Evolutionary conservation across 192 early-diverging fungal species (phyloP), one percentile per base, ranked within the genome.

Genomic region (Geranomyces michiganensis): DNA sequence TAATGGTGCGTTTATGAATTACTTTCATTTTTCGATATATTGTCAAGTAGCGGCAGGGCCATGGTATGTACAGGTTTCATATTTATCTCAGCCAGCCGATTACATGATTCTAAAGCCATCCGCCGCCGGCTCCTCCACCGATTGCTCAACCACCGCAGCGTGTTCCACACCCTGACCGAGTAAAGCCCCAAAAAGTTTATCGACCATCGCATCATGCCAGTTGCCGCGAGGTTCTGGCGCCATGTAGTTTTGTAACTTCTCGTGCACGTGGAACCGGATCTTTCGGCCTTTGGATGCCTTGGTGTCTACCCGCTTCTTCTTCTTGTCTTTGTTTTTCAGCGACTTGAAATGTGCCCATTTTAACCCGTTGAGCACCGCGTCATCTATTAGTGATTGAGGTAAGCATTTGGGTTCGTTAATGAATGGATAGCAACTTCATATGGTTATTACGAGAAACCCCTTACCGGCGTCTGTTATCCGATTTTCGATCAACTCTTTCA

Each of bases 221-320:
- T 85, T 83, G 17, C 92, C 92, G n/a, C 82, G 70, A 27, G 94
- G 92, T 58, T 93, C 85, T 17, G 96, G 93, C 4, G 92, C 90
- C 95, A 98, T 98, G 78, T 95, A 98, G 79, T 94, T 96, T 75
- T 92, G 91, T 17, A 98, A 78, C 70, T 97, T 98, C 67, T 98
- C 96, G 68, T 96, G 93, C n/a, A 94, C 90, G 67, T 96, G 90
- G 78, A 93, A 98, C 71, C 95, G 86, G 56, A 98, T 78, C 69
- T 92, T 90, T 65, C 96, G 85, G 24, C 95, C 96, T 78, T 98
- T 98, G 68, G 89, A 90, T 36, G 93, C 94, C 74, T 91, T 92
- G 21, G 88, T 93, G 73, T 96, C 94, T 31, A 87, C 85, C 78
- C 89, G 90, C 73, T 91, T 91, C 70, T 91, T 85, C 71, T 90